Conservation (phyloP, 768 basidiomycete species). For the Termitomyces sp. region DNA sequence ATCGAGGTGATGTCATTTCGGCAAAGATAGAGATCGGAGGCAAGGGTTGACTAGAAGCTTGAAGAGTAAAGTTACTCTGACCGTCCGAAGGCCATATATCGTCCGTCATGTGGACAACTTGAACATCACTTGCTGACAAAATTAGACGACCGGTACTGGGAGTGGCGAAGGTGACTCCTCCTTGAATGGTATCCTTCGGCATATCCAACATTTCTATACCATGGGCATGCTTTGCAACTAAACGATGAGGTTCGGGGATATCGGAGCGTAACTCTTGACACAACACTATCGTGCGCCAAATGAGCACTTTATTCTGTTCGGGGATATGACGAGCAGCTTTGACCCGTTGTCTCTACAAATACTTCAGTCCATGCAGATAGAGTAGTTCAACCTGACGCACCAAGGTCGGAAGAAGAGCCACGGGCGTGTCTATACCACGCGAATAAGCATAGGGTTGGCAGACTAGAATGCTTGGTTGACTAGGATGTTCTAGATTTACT, state of each 20-base stretch:
- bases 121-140: background rate
- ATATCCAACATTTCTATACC: background rate
- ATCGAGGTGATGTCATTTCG: constrained; percentile 21
- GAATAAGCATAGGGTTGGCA: background rate
- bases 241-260: background rate
- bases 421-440: background rate
- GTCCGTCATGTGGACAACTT: constrained; percentile 35
- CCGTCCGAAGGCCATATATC: constrained; percentile 23
- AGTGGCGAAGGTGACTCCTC: background rate
- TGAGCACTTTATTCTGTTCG: constrained; percentile 45
- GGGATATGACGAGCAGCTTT: constrained; percentile 48
- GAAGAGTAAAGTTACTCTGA: constrained; percentile 22
- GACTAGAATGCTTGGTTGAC: background rate
- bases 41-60: constrained; percentile 22
- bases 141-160: background rate
- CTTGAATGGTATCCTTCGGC: background rate
- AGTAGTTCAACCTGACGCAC: background rate
- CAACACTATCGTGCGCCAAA: constrained; percentile 29
- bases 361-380: background rate
- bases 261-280: background rate
- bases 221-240: background rate
- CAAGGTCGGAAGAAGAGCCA: background rate
- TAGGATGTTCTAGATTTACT: background rate
- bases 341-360: constrained; percentile 38
- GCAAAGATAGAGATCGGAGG: constrained; percentile 35